phyloP scores from a whole-genome alignment of 2,329 filamentous ascomycete genomes.

The Penicillium sp. region DNA sequence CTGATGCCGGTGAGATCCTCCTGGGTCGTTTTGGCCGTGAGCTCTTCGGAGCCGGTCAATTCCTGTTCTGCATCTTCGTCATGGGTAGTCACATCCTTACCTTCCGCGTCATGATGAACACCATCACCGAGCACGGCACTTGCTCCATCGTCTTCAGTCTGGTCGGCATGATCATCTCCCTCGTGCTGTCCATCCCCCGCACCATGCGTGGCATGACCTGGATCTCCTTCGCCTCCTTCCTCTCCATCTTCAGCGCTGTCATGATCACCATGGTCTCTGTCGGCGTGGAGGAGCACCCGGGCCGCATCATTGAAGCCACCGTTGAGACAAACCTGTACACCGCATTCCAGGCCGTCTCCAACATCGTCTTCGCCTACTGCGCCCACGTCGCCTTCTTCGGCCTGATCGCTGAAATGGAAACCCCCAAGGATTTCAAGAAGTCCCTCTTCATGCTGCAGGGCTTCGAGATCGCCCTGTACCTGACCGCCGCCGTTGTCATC shows the following conservation, averaged over 20 bases:
- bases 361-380: constrained; percentile 73
- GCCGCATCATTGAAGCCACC: constrained; percentile 42
- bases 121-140: constrained; percentile 62
- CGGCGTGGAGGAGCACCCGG: constrained; percentile 55
- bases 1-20: constrained; percentile 67
- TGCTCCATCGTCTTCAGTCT: constrained; percentile 67
- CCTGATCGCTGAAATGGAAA: constrained; percentile 67
- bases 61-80: constrained; percentile 68
- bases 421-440: constrained; percentile 64
- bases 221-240: constrained; percentile 63
- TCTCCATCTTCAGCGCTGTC: constrained; percentile 66
- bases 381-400: constrained; percentile 70
- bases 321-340: constrained; percentile 53
- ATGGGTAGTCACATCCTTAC: constrained; percentile 72
- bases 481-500: constrained; percentile 67
- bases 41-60: constrained; percentile 64
- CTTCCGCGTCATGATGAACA: constrained; percentile 70
- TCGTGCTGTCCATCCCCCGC: constrained; percentile 53
- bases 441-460: constrained; percentile 66
- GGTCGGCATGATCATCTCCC: constrained; percentile 61
- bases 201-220: constrained; percentile 67
- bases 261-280: constrained; percentile 69
- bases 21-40: constrained; percentile 64
- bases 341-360: constrained; percentile 66
- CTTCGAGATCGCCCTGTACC: constrained; percentile 64